A percentile compares a stretch with the other conserved stretches of the same genome.
Evolutionary conservation across 2,329 filamentous ascomycete species (phyloP).

Genomic region (Clonostachys byssicola): DNA sequence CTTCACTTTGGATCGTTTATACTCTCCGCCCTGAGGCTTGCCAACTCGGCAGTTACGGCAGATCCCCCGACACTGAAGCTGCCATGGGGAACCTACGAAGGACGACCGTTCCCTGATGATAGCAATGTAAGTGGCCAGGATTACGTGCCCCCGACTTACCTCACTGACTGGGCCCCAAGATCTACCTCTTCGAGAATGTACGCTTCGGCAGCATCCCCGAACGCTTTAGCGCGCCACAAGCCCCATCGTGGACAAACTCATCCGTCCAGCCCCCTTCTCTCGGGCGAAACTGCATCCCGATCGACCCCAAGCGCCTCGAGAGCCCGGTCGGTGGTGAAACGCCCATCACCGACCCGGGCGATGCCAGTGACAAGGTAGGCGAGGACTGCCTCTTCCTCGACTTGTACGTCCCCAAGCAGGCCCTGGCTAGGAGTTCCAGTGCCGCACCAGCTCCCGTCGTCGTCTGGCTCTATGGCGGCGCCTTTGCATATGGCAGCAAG

Average conservation of each 20-base stretch:
- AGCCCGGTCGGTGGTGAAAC: conserved; percentile 3
- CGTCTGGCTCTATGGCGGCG: conserved; percentile 52
- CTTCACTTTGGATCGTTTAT: too few relatives aligned
- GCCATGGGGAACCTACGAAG: too few relatives aligned
- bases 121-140: too few relatives aligned
- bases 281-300: conserved; percentile 4
- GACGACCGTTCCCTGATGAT: too few relatives aligned
- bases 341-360: conserved; percentile 5
- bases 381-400: conserved; percentile 14
- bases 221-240: conserved; percentile 11
- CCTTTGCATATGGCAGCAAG: conserved; percentile 11
- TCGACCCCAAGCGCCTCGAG: conserved; percentile 6
- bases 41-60: too few relatives aligned
- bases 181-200: conserved; percentile 16
- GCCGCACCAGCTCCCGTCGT: conserved; percentile 28
- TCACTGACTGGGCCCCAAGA: conserved; percentile 1
- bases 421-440: neutral
- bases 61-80: too few relatives aligned
- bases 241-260: conserved; percentile 5
- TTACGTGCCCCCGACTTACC: too few relatives aligned
- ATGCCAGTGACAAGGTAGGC: conserved; percentile 9
- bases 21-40: too few relatives aligned
- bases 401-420: conserved; percentile 10
- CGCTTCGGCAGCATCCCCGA: conserved; percentile 12
- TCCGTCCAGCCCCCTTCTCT: conserved; percentile 3